Evolutionary conservation across 2,329 filamentous ascomycete species (phyloP), one percentile per base, ranked within the genome.

Genomic region (Colletotrichum cuscutae): DNA sequence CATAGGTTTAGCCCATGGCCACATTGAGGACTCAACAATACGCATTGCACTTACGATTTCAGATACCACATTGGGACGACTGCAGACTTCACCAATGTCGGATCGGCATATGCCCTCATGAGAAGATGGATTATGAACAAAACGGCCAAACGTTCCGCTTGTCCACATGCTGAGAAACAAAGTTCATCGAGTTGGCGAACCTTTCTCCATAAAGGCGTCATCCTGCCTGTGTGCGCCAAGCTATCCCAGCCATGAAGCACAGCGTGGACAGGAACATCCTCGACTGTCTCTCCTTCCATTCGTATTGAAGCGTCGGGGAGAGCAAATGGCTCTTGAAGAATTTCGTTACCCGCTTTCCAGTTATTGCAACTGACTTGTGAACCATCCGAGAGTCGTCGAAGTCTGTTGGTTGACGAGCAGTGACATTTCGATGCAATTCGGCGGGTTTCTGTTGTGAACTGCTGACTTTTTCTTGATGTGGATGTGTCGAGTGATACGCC

Each of bases 231-330:
- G 4, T 61, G 60, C 7, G 79, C 76, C 1, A 79, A 54, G 30
- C 74, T 78, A 19, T 79, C 75, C 79, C 78, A 80, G 6, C 79
- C 79, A 30, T 80, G 75, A 0, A 80, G 3, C 0, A 80, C n/a
- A 4, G 75, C 79, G 11, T 77, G 74, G 2, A 80, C 52, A 1
- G 79, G 75, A 0, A 75, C 76, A 26, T 80, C 79, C 32, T 80
- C 76, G 5, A 74, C 74, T 12, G 72, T 72, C 5, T 73, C 67
- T n/a, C 78, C 75, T 5, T 80, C 78, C 2, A 78, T 13, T 28
- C 5, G 65, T 3, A 74, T 76, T 0, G 74, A 65, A 0, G 74
- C 68, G 7, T 70, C 73, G 1, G 68, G 60, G 1, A 79, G 30
- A 0, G 66, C 69, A 15, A 68, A 68, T 0, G 63, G 63, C 65